These are phyloP conservation scores for Pulveroboletus sp. DNA, from an alignment of 768 basidiomycete genomes.

Conservation along the genomic window DNA sequence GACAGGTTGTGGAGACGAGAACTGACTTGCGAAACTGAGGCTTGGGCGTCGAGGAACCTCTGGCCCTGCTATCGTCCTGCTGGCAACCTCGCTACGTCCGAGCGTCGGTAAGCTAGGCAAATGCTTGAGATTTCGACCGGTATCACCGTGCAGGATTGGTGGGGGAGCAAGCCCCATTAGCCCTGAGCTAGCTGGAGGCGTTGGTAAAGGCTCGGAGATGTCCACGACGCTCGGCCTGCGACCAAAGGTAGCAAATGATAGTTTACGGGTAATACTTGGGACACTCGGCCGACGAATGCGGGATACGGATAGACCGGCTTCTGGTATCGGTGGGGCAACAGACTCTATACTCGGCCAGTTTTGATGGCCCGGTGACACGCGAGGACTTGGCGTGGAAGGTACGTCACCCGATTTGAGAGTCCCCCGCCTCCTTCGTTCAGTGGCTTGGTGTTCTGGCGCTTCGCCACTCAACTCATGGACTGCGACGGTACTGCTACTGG, in stretches of 20 bases:
- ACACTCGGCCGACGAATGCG: constrained; percentile 24
- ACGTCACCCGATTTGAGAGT: constrained; percentile 7
- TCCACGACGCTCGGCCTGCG: constrained; percentile 24
- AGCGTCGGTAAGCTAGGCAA: constrained; percentile 24
- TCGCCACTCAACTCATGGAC: constrained; percentile 11
- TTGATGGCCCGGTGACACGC: constrained; percentile 14
- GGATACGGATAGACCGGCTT: constrained; percentile 2
- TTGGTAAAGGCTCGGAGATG: constrained; percentile 16
- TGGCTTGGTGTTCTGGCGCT: background rate
- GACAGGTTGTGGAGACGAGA: background rate
- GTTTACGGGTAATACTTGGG: constrained; percentile 29
- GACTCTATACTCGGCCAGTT: constrained; percentile 23
- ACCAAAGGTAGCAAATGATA: constrained; percentile 27
- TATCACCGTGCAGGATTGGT: constrained; percentile 8
- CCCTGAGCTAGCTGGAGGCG: constrained; percentile 13
- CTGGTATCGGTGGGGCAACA: constrained; percentile 2
- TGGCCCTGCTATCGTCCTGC: background rate
- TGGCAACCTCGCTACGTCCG: constrained; percentile 1
- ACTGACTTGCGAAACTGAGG: constrained; percentile 2
- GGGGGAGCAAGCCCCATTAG: constrained; percentile 18
- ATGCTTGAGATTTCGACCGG: constrained; percentile 16
- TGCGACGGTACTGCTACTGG: constrained; percentile 7
- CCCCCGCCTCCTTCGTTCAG: constrained; percentile 7
- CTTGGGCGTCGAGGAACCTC: constrained; percentile 13
- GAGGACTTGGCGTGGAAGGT: constrained; percentile 22